Evolutionary conservation across 2,329 filamentous ascomycete species (phyloP).

Genomic region (Neonectria punicea): DNA sequence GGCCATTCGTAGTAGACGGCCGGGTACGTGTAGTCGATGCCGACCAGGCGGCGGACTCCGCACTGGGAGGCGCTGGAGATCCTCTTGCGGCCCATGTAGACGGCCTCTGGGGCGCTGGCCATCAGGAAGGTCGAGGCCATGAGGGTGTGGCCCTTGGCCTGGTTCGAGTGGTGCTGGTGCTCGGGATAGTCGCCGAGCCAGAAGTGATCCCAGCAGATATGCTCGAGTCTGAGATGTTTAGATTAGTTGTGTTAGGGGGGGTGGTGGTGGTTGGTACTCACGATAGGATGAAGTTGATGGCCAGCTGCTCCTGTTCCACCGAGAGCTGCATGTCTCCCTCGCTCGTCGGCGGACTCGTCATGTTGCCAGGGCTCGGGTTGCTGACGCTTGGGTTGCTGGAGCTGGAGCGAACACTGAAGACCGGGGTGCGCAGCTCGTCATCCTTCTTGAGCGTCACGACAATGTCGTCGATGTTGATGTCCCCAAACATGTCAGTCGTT

Average conservation of each 20-base stretch:
- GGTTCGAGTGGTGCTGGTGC: conserved; percentile 45
- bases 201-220: conserved; percentile 64
- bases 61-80: conserved; percentile 34
- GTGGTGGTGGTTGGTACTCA: conserved; percentile 45
- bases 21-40: conserved; percentile 32
- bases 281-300: conserved; percentile 65
- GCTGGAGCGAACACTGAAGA: conserved; percentile 53
- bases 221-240: conserved; percentile 56
- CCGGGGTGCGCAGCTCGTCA: conserved; percentile 53
- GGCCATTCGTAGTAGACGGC: conserved; percentile 50
- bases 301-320: conserved; percentile 55
- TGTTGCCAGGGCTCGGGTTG: conserved; percentile 20
- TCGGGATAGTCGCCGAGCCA: conserved; percentile 52
- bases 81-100: conserved; percentile 45
- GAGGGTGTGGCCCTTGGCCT: conserved; percentile 54
- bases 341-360: conserved; percentile 31
- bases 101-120: conserved; percentile 49
- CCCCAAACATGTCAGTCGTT: conserved; percentile 45
- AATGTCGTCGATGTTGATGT: conserved; percentile 51
- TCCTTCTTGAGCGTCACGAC: conserved; percentile 56
- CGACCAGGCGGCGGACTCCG: conserved; percentile 25
- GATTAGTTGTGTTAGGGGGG: conserved; percentile 11
- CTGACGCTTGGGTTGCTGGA: conserved; percentile 26
- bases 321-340: conserved; percentile 44
- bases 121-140: conserved; percentile 58